phyloP scores from a whole-genome alignment of 306 rosid genomes.

The Glycine tomentella region DNA sequence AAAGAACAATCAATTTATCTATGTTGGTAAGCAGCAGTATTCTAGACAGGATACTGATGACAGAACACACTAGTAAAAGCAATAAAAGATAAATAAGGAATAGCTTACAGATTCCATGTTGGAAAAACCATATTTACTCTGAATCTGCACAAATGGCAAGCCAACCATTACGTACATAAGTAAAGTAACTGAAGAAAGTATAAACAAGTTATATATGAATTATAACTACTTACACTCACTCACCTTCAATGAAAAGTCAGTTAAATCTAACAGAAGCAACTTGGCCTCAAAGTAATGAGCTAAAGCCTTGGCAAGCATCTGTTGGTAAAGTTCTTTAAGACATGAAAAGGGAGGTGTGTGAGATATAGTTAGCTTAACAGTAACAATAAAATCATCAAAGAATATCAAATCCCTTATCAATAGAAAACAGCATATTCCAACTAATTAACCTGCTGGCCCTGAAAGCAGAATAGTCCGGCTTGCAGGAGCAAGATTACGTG shows the following conservation, averaged over 20 bases:
- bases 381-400: constrained; percentile 7
- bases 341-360: background rate
- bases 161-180: constrained; percentile 31
- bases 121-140: constrained; percentile 77
- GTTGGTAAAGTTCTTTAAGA: constrained; percentile 85
- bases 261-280: constrained; percentile 84
- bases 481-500: constrained; percentile 96
- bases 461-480: constrained; percentile 93
- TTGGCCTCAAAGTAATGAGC: constrained; percentile 96
- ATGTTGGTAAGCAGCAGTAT: background rate
- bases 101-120: constrained; percentile 78
- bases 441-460: constrained; percentile 83
- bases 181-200: background rate
- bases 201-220: constrained; percentile 2
- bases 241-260: constrained; percentile 87
- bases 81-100: constrained; percentile 36
- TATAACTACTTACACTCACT: constrained; percentile 26
- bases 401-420: constrained; percentile 13
- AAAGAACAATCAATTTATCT: constrained; percentile 5
- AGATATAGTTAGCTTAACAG: background rate
- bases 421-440: constrained; percentile 11
- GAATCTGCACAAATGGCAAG: constrained; percentile 61
- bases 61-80: constrained; percentile 7
- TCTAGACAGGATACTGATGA: background rate
- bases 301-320: constrained; percentile 97